Conservation (phyloP, 1,284 basidiomycete species). For the Puccinia novopanici region DNA sequence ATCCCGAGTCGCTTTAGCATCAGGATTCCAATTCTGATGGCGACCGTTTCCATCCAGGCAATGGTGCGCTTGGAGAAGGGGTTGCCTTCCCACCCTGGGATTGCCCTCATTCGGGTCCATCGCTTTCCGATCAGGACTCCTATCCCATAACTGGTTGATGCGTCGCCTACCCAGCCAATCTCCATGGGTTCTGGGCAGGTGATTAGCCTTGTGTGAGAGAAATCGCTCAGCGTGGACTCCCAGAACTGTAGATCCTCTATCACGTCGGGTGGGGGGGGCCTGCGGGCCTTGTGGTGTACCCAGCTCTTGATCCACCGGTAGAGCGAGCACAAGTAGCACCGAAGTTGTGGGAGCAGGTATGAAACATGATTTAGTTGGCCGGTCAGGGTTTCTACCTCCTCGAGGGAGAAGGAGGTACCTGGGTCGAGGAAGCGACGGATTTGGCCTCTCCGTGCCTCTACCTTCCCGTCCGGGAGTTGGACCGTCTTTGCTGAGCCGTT, state of each 20-base stretch:
- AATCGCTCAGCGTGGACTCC: background rate
- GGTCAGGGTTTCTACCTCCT: background rate
- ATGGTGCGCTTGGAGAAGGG: too few species aligned
- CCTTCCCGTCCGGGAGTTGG: background rate
- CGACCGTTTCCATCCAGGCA: too few species aligned
- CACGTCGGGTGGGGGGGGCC: background rate
- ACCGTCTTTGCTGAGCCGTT: background rate
- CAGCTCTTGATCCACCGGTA: background rate
- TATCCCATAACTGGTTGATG: background rate
- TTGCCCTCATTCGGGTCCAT: background rate
- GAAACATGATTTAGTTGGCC: background rate
- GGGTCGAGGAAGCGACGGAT: background rate
- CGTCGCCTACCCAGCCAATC: conserved; percentile 10
- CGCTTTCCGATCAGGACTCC: background rate
- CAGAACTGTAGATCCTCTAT: background rate
- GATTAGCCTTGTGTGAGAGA: background rate
- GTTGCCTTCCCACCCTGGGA: too few species aligned
- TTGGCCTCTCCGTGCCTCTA: background rate
- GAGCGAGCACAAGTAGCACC: background rate
- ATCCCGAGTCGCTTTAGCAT: background rate
- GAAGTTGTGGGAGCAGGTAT: conserved; percentile 1
- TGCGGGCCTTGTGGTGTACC: background rate
- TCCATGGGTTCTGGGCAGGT: background rate
- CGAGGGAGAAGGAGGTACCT: background rate
- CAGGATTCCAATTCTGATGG: background rate